Conservation (phyloP, 805 yeast genomes). For the Saturnispora ahearnii region DNA sequence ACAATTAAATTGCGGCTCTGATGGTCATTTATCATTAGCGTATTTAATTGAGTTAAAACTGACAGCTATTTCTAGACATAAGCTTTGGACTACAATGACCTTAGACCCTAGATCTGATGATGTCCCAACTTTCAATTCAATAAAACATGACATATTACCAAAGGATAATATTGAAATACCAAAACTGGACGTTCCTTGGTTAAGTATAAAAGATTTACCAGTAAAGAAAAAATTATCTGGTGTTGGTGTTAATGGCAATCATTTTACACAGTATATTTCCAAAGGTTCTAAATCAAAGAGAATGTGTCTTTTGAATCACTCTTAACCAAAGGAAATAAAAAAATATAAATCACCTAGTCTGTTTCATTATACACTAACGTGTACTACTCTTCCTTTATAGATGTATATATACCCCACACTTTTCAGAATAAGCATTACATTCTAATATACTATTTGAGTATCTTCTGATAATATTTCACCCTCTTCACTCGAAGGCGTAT, state of each 20-base stretch:
- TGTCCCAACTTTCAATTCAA: constrained; percentile 6
- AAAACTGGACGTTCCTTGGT: constrained; percentile 11
- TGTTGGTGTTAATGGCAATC: constrained; percentile 5
- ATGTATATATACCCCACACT: background rate
- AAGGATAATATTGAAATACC: background rate
- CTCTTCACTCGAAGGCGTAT: background rate
- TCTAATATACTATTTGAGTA: background rate
- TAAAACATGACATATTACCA: constrained; percentile 5
- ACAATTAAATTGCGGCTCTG: background rate
- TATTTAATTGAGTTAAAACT: constrained; percentile 22
- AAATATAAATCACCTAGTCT: background rate
- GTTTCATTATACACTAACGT: background rate
- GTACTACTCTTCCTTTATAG: background rate
- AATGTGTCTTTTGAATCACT: background rate
- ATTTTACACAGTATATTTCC: constrained; percentile 7
- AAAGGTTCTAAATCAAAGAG: constrained; percentile 9
- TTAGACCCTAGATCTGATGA: constrained; percentile 41
- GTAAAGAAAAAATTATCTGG: constrained; percentile 1
- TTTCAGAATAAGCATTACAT: background rate
- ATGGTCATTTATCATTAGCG: background rate
- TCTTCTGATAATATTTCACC: constrained; percentile 1
- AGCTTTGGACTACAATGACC: constrained; percentile 44
- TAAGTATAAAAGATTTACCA: constrained; percentile 6
- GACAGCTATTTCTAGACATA: constrained; percentile 36
- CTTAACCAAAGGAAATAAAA: background rate